Evolutionary conservation across 2,329 filamentous ascomycete genomes (phyloP).

Genomic region (Plenodomus lindquistii): DNA sequence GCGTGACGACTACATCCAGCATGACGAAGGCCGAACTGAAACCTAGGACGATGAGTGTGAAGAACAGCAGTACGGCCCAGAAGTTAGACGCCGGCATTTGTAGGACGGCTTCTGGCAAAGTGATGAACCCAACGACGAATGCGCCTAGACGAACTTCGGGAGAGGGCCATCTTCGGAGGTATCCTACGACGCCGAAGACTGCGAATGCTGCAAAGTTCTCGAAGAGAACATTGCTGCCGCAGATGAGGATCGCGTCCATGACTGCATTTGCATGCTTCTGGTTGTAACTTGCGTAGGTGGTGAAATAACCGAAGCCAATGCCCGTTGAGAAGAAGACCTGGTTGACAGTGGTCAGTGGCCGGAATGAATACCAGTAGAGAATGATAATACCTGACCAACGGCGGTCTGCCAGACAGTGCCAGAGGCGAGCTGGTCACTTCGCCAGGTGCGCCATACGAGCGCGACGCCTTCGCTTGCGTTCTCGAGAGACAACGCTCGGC

Average conservation of each 20-base stretch:
- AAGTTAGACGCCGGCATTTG: constrained; percentile 63
- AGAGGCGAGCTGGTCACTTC: constrained; percentile 54
- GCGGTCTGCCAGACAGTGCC: constrained; percentile 64
- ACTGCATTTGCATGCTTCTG: constrained; percentile 61
- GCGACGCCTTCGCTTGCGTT: constrained; percentile 59
- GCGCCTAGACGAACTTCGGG: constrained; percentile 55
- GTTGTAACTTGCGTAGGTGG: constrained; percentile 63
- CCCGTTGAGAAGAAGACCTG: constrained; percentile 65
- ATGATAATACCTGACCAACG: too few species aligned
- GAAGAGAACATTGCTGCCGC: constrained; percentile 60
- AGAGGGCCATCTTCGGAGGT: constrained; percentile 47
- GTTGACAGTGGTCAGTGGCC: too few species aligned
- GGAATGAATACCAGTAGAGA: too few species aligned
- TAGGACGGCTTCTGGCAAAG: constrained; percentile 59
- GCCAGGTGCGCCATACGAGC: constrained; percentile 55
- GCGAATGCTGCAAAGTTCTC: constrained; percentile 58
- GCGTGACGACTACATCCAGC: constrained; percentile 60
- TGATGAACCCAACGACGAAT: constrained; percentile 63
- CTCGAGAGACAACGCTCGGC: constrained; percentile 57
- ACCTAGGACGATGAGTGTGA: constrained; percentile 61
- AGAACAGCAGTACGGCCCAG: constrained; percentile 63
- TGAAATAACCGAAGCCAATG: constrained; percentile 61
- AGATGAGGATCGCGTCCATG: constrained; percentile 61
- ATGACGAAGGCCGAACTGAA: constrained; percentile 64
- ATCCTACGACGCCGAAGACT: constrained; percentile 62